Evolutionary conservation across 192 early-diverging fungal species (phyloP).

Genomic region (Phlyctochytrium planicorne): DNA sequence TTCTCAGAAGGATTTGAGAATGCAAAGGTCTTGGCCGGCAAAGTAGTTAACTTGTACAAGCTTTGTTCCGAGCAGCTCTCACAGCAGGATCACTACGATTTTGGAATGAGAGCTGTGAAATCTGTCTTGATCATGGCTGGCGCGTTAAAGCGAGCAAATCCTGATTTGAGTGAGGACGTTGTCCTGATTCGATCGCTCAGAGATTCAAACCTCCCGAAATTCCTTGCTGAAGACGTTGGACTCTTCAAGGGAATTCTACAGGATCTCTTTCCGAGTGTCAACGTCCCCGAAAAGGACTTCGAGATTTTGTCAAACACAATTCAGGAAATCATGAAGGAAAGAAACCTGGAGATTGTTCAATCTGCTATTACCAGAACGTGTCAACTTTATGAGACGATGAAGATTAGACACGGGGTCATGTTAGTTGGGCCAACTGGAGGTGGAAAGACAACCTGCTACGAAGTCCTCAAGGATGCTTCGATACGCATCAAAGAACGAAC

Average conservation of each 20-base stretch:
- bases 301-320: constrained; percentile 45
- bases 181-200: constrained; percentile 57
- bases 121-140: constrained; percentile 65
- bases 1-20: constrained; percentile 66
- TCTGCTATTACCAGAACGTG: constrained; percentile 52
- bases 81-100: constrained; percentile 66
- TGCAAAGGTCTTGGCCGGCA: constrained; percentile 55
- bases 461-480: constrained; percentile 51
- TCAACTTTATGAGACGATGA: constrained; percentile 57
- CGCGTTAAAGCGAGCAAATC: constrained; percentile 52
- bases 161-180: constrained; percentile 53
- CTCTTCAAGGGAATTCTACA: constrained; percentile 57
- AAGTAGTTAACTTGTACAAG: constrained; percentile 62
- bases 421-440: constrained; percentile 63
- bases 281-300: constrained; percentile 53
- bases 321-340: constrained; percentile 46
- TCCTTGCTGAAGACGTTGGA: constrained; percentile 57
- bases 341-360: constrained; percentile 51
- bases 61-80: constrained; percentile 63
- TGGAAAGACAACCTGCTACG: constrained; percentile 60
- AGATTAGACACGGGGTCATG: constrained; percentile 62
- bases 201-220: constrained; percentile 63
- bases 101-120: constrained; percentile 63
- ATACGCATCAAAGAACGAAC: constrained; percentile 37
- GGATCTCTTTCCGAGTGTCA: constrained; percentile 56